Evolutionary conservation across 148 eudicot genomes (phyloP).

Genomic region (Rhododendron simsii): DNA sequence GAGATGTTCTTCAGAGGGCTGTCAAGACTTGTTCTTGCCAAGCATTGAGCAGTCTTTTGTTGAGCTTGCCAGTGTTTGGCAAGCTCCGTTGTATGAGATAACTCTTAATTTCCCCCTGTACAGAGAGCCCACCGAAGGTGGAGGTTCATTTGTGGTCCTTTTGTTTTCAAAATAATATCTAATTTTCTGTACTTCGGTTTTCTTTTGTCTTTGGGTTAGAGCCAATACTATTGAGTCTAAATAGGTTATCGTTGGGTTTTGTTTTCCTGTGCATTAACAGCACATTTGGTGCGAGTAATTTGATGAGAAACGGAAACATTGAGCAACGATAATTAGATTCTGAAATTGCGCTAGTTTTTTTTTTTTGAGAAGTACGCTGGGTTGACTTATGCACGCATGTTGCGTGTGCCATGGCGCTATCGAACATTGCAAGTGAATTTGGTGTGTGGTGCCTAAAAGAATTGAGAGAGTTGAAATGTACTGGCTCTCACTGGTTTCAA

Average conservation of each 20-base stretch:
- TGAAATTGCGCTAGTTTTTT: neutral
- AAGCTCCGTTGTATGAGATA: slow-evolving; percentile 71
- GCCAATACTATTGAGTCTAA: neutral
- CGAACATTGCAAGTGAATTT: neutral
- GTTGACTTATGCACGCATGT: neutral
- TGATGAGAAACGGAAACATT: neutral
- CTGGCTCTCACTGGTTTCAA: neutral
- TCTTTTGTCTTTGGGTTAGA: neutral
- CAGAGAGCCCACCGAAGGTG: slow-evolving; percentile 12
- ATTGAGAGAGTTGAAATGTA: neutral
- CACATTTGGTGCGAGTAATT: neutral
- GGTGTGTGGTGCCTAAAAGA: neutral
- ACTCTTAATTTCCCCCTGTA: slow-evolving; percentile 28
- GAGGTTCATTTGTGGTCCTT: slow-evolving; percentile 30
- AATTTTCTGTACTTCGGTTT: neutral
- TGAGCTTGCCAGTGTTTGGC: slow-evolving; percentile 70
- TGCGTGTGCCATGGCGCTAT: neutral
- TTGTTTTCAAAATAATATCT: neutral
- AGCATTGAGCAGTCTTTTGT: slow-evolving; percentile 37
- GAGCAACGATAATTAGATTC: neutral
- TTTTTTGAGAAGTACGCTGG: too few relatives aligned
- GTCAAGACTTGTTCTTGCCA: slow-evolving; percentile 17
- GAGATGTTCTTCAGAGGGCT: slow-evolving; percentile 19
- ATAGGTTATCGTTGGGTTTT: neutral
- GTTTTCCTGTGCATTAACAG: neutral